Evolutionary conservation across 2,329 filamentous ascomycete species (phyloP).

Genomic region (Magnaporthiopsis rhizophila): DNA sequence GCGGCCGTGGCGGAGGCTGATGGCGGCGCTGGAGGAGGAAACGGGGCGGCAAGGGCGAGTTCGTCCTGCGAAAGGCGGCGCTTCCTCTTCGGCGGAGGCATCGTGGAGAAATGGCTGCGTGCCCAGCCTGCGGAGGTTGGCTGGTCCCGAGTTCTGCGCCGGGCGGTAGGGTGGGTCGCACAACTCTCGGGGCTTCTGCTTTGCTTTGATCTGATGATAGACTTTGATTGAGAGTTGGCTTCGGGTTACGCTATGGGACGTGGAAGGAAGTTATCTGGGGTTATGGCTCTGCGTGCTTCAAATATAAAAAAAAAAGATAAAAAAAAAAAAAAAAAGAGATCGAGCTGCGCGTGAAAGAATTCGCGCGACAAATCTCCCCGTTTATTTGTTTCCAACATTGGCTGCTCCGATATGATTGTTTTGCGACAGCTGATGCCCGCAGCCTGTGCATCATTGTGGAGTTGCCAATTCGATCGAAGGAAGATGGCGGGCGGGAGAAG

Average conservation of each 20-base stretch:
- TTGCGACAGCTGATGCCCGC: neutral
- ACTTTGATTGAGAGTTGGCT: neutral
- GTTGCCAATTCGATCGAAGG: neutral
- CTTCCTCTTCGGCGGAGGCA: slow-evolving; percentile 25
- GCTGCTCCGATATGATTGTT: neutral
- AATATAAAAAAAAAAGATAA: neutral
- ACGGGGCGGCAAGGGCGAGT: neutral
- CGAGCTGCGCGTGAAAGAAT: neutral
- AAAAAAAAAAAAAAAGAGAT: neutral
- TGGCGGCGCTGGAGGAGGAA: neutral
- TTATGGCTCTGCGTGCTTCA: neutral
- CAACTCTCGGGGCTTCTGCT: neutral
- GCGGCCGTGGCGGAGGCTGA: slow-evolving; percentile 3
- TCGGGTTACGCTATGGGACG: neutral
- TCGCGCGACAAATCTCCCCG: neutral
- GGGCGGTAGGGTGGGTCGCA: neutral
- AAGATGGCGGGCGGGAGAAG: neutral
- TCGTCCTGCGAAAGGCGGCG: slow-evolving; percentile 15
- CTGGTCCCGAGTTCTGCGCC: neutral
- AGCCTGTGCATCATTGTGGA: neutral
- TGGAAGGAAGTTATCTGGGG: neutral
- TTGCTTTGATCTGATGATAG: neutral
- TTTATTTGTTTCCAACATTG: neutral
- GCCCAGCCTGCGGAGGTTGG: too few relatives aligned
- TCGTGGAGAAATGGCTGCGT: slow-evolving; percentile 10